Base-by-base conservation (phyloP, 192 early-diverging fungal species). In the Coemansia sp. region DNA sequence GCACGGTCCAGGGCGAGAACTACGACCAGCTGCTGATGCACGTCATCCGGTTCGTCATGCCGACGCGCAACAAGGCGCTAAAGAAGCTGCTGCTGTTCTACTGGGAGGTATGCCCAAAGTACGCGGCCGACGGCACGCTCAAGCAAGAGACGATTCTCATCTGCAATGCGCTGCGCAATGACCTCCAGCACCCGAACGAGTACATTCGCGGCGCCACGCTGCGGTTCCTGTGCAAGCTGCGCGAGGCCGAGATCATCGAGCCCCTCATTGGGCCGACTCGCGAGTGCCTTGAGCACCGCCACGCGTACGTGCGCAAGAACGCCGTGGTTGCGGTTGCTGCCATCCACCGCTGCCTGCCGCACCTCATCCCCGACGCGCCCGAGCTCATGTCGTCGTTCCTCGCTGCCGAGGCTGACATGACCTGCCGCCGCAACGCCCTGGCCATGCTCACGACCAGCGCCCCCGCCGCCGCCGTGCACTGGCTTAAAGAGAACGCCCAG, bases 161-260 rank as follows among this genome's bases (percentile, higher is more conserved):
- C 46, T 96, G 94, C 84, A 97, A 99, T 74, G 92, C 95, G 37
- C 79, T 98, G 58, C 86, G 93, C 76, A 97, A 95, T 60, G 98
- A 99, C 77, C 82, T 99, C 31, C 94, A 96, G 81, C 96, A 98
- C 76, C 96, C 97, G 41, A 99, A 99, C 82, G 97, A 99, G 86
- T 99, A 92, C 70, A 94, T 99, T 66, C 88, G 97, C 61, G 97
- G 96, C 19, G 88, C 88, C 3, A 97, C 94, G 32, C 88, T 99
- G 62, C 90, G 97, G 25, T 94, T 97, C 75, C 82, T 99, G 65
- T 94, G 94, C 87, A 98, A 98, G 79, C 86, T 99, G 64, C 88
- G 90, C 56, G 97, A 99, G 69, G 88, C 92, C 17, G 97, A 99
- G 74, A 73, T 99, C 32, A 86, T 99, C 8, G 96, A 98, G 78